Percentiles rank a stretch among this genome's conserved stretches.
These are phyloP conservation scores for Podospora comata DNA, from an alignment of 495 filamentous ascomycete genomes.

Conservation along the genomic window DNA sequence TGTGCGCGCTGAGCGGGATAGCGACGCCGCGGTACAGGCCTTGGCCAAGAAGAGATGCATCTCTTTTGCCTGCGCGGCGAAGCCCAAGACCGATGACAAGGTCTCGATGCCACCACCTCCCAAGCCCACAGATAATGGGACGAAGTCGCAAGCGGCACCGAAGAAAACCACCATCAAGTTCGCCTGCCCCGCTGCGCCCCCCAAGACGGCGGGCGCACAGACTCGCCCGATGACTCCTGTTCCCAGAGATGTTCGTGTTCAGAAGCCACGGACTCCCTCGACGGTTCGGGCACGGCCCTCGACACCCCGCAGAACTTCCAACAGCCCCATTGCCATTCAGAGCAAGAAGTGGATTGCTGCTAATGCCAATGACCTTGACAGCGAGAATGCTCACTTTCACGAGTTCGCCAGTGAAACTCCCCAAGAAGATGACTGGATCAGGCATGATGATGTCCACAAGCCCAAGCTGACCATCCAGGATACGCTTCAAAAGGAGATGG, in stretches of 20 bases:
- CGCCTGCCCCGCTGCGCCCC: slow-evolving; percentile 39
- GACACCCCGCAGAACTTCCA: slow-evolving; percentile 34
- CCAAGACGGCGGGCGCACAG: slow-evolving; percentile 15
- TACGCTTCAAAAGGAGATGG: slow-evolving; percentile 84
- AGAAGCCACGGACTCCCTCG: slow-evolving; percentile 44
- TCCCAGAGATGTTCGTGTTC: slow-evolving; percentile 10
- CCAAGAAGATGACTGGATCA: slow-evolving; percentile 84
- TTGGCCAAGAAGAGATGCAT: slow-evolving; percentile 73
- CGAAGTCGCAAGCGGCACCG: slow-evolving; percentile 33
- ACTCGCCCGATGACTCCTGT: slow-evolving; percentile 23
- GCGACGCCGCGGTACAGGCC: slow-evolving; percentile 33
- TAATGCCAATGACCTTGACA: slow-evolving; percentile 55
- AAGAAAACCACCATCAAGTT: slow-evolving; percentile 51
- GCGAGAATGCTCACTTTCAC: slow-evolving; percentile 77
- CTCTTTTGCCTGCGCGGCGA: slow-evolving; percentile 77
- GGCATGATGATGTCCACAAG: slow-evolving; percentile 54
- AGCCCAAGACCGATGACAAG: slow-evolving; percentile 34
- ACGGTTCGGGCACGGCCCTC: slow-evolving; percentile 51
- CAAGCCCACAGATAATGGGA: slow-evolving; percentile 22
- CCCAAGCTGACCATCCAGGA: slow-evolving; percentile 81
- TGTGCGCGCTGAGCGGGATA: slow-evolving; percentile 16
- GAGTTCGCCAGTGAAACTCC: slow-evolving; percentile 84
- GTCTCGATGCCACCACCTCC: slow-evolving; percentile 27
- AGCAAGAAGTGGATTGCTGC: slow-evolving; percentile 47
- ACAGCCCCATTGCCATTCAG: slow-evolving; percentile 35